phyloP scores from a whole-genome alignment of 495 filamentous ascomycete species.

The Aspergillus conjunctus region DNA sequence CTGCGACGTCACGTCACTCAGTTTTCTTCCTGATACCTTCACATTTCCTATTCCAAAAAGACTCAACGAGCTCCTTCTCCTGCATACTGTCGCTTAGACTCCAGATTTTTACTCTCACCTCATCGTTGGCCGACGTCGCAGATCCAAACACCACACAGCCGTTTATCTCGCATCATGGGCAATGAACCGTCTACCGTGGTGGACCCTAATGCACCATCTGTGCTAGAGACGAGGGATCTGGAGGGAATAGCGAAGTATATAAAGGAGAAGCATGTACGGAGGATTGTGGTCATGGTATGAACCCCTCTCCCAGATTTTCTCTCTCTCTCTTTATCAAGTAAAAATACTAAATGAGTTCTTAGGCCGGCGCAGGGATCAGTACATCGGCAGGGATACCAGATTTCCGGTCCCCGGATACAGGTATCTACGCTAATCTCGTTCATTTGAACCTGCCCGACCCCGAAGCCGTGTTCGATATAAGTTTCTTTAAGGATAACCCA shows the following conservation, averaged over 20 bases:
- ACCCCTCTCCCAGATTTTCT: not conserved
- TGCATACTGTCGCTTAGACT: not conserved
- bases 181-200: conserved; percentile 66
- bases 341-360: not conserved
- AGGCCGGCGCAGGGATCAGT: conserved; percentile 60
- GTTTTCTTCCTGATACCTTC: not conserved
- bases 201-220: conserved; percentile 64
- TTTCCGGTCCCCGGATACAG: conserved; percentile 81
- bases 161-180: conserved; percentile 58
- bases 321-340: not conserved
- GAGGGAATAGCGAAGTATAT: conserved; percentile 76
- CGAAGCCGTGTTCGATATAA: conserved; percentile 77
- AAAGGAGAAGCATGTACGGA: conserved; percentile 61
- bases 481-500: conserved; percentile 82
- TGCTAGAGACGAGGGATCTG: conserved; percentile 66
- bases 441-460: conserved; percentile 81
- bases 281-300: conserved; percentile 76
- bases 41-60: not conserved
- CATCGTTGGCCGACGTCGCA: conserved; percentile 42
- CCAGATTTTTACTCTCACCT: not conserved
- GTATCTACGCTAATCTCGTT: conserved; percentile 86
- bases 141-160: conserved; percentile 31
- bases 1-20: not conserved
- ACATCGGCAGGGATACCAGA: conserved; percentile 89
- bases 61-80: not conserved